Conservation (phyloP, 441 rosid species). For the Bruguiera hainesii region DNA sequence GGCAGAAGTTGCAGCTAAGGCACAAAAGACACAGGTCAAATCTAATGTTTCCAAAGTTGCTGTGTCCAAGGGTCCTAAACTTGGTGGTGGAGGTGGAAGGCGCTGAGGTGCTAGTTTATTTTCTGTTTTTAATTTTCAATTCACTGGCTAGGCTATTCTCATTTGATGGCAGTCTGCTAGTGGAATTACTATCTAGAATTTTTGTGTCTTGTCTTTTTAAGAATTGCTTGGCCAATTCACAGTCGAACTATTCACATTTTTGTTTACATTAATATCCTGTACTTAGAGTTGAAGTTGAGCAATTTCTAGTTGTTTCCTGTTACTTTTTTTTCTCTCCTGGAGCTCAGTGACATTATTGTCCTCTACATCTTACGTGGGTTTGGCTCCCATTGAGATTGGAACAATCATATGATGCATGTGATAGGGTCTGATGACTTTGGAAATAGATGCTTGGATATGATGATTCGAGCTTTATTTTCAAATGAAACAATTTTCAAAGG, state of each 20-base stretch:
- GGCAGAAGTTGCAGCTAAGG: conserved; percentile 63
- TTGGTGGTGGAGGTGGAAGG: conserved; percentile 95
- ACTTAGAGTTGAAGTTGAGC: conserved; percentile 13
- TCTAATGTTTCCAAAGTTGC: conserved; percentile 46
- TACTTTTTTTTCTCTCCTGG: neutral
- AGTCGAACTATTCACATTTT: conserved; percentile 6
- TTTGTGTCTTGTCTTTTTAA: conserved; percentile 7
- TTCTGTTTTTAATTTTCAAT: neutral
- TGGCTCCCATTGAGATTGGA: no score
- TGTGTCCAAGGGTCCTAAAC: conserved; percentile 60
- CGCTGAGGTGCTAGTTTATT: conserved; percentile 38
- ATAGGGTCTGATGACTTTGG: no score
- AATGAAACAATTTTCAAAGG: no score
- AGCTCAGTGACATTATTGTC: neutral
- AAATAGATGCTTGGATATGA: no score
- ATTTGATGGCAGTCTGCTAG: neutral
- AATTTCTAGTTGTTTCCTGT: conserved; percentile 7
- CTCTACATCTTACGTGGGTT: neutral
- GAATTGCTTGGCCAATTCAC: conserved; percentile 8
- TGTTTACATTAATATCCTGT: neutral
- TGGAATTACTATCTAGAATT: conserved; percentile 15
- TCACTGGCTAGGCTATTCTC: conserved; percentile 4
- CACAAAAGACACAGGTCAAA: conserved; percentile 53
- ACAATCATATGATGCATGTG: no score
- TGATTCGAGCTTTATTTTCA: no score